phyloP scores from a whole-genome alignment of 2,329 filamentous ascomycete species.

The Tolypocladium cylindrosporum region DNA sequence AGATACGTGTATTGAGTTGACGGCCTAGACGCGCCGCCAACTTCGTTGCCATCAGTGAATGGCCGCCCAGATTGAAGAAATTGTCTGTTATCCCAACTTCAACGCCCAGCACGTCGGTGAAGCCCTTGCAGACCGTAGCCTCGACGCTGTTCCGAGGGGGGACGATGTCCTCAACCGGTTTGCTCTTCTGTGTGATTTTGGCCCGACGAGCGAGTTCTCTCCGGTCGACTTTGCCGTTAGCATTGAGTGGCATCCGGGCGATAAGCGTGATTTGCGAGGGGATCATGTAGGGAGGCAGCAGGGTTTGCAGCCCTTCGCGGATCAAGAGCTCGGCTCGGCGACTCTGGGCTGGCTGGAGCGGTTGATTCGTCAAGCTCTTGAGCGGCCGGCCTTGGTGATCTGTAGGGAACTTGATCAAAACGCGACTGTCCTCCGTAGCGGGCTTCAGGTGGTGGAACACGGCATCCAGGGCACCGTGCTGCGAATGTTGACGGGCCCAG shows the following conservation, averaged over 20 bases:
- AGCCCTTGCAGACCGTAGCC: too few relatives aligned
- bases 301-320: not conserved
- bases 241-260: constrained; percentile 14
- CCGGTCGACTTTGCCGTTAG: constrained; percentile 15
- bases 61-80: too few relatives aligned
- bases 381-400: constrained; percentile 5
- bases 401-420: constrained; percentile 13
- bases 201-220: not conserved
- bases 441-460: constrained; percentile 14
- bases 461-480: constrained; percentile 15
- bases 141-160: too few relatives aligned
- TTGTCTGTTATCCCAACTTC: too few relatives aligned
- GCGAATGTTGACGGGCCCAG: constrained; percentile 29
- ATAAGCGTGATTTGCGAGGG: constrained; percentile 11
- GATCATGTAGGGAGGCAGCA: constrained; percentile 16
- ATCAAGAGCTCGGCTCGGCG: not conserved
- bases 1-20: too few relatives aligned
- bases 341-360: constrained; percentile 1
- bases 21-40: too few relatives aligned
- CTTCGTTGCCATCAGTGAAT: too few relatives aligned
- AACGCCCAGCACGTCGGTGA: too few relatives aligned
- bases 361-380: constrained; percentile 7
- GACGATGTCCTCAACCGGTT: too few relatives aligned
- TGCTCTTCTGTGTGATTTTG: too few relatives aligned
- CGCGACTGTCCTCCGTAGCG: constrained; percentile 16